Base-by-base conservation (phyloP, 2,329 filamentous ascomycete species). In the Onygena corvina region DNA sequence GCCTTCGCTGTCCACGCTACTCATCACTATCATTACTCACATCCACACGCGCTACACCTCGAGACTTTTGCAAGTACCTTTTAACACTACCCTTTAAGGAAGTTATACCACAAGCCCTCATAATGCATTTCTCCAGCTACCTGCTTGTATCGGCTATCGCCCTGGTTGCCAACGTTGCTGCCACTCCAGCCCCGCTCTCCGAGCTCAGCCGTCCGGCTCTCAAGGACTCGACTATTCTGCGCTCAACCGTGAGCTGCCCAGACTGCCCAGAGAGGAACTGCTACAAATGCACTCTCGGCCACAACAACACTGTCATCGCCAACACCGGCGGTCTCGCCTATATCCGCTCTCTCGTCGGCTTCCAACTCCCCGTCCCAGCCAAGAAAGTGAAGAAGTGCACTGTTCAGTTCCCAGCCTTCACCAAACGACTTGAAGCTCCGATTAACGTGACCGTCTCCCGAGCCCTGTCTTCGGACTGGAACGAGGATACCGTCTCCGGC, bases 331-430 rank as follows among this genome's bases (percentile, higher is more conserved):
- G 27, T 18, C 16, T 31, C 6, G 46, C 46, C 14, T 48, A 33
- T 21, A 12, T 48, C 20, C 29, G 23, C 21, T 14, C 33, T 16
- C 31, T 48, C 7, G 46, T 48, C 12, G 46, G 46, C 11, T 48
- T 38, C 46, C 30, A 48, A 12, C 46, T 48, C 18, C 33, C 46
- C 6, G 34, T 36, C 12, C 46, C 46, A 18, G 31, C 30, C n/a
- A 33, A 31, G 16, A 36, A 35, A 16, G 46, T 48, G 20, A 38
- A 25, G 33, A 29, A 38, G 14, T 48, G 46, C 31, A 48, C 46
- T 21, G 46, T 48, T 20, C 46, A 48, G 46, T 48, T 48, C 46
- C 46, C 46, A 14, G 46, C 46, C 7, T 48, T 48, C 20, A 35
- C 20, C 23, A 29, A 38, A 18, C 14, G 8, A 20, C 12, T 27